Conservation (phyloP, 345 rosid species). For the Conringia planisiliqua region DNA sequence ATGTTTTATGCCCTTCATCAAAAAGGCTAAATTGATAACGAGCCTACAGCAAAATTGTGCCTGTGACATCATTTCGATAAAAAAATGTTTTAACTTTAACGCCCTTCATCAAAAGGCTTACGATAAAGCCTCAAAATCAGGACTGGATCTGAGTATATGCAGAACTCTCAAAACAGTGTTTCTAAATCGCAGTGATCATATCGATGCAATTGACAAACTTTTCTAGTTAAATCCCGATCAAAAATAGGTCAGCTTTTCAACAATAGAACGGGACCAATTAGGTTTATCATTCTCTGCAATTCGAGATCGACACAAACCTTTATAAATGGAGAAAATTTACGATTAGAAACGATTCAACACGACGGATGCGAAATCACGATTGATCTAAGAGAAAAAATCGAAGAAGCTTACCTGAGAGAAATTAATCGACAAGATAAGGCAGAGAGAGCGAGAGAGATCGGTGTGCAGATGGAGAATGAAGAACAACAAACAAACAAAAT, state of each 20-base stretch:
- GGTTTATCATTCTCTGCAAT: neutral
- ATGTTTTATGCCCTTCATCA: neutral
- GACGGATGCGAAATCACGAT: neutral
- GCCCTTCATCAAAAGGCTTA: neutral
- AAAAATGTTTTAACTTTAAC: neutral
- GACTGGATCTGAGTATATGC: conserved; percentile 4
- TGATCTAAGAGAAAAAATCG: neutral
- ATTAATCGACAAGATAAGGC: conserved; percentile 9
- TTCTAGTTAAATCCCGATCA: neutral
- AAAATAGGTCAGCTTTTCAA: neutral
- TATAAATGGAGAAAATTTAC: neutral
- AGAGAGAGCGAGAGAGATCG: conserved; percentile 6
- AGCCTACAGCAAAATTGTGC: neutral
- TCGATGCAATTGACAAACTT: neutral
- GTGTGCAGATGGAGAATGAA: neutral
- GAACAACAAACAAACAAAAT: neutral
- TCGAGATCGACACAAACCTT: neutral
- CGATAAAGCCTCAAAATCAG: neutral
- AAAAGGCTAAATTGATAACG: neutral
- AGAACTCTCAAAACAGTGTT: neutral
- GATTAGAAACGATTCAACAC: neutral
- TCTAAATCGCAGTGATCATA: neutral
- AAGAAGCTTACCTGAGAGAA: conserved; percentile 11
- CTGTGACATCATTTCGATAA: neutral
- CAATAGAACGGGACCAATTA: neutral